phyloP scores from a whole-genome alignment of 1,284 basidiomycete species.

The Ustilago sp. region DNA sequence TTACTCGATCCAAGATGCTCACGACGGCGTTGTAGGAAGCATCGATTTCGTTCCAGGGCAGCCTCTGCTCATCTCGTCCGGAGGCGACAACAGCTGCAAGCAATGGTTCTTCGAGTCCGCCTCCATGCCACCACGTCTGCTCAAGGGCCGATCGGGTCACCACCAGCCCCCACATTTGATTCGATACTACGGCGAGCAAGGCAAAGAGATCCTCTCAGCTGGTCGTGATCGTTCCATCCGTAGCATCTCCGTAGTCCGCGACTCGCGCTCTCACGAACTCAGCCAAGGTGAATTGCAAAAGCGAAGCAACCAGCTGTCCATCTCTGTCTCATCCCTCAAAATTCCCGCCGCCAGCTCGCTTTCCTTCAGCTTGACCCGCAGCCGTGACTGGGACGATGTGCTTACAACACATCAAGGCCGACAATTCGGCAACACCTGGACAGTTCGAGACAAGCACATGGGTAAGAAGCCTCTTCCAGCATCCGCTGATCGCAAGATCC shows the following conservation, averaged over 20 bases:
- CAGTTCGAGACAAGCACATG: slow-evolving; percentile 61
- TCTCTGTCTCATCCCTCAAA: slow-evolving; percentile 75
- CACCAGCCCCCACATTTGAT: slow-evolving; percentile 90
- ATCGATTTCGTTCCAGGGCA: slow-evolving; percentile 63
- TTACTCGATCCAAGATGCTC: slow-evolving; percentile 66
- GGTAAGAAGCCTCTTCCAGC: slow-evolving; percentile 50
- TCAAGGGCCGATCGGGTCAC: slow-evolving; percentile 93
- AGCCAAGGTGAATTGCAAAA: slow-evolving; percentile 85
- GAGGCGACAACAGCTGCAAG: slow-evolving; percentile 66
- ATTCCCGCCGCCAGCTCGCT: slow-evolving; percentile 80
- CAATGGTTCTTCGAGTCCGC: slow-evolving; percentile 97
- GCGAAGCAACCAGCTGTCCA: slow-evolving; percentile 83
- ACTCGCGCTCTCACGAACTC: slow-evolving; percentile 78
- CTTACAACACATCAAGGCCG: slow-evolving; percentile 84
- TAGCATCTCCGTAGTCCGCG: slow-evolving; percentile 85
- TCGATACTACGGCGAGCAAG: slow-evolving; percentile 94
- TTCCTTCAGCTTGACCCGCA: slow-evolving; percentile 81
- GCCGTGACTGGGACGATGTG: slow-evolving; percentile 98
- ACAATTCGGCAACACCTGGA: slow-evolving; percentile 60
- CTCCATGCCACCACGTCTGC: slow-evolving; percentile 76
- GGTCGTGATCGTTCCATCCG: slow-evolving; percentile 82
- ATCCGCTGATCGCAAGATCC: slow-evolving; percentile 39
- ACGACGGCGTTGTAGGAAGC: slow-evolving; percentile 59
- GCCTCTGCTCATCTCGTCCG: slow-evolving; percentile 58
- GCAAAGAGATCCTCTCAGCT: slow-evolving; percentile 82